Conservation (phyloP, 129 eudicot genomes). For the Flaveria sonorensis region DNA sequence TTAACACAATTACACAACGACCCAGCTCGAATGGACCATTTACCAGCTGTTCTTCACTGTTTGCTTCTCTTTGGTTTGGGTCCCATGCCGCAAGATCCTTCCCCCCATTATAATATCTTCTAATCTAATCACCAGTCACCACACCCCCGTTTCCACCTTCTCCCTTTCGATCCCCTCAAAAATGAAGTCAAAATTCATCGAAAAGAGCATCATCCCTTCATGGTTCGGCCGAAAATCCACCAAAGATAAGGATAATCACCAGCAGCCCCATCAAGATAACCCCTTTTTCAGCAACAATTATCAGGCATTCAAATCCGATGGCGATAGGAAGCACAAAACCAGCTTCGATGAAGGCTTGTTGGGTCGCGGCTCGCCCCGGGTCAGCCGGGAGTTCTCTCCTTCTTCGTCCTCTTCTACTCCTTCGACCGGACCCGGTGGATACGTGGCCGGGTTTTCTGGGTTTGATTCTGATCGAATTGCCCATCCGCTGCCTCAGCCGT, state of each 20-base stretch:
- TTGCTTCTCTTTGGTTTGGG: slow-evolving; percentile 5
- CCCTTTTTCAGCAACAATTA: slow-evolving; percentile 32
- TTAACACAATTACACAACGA: slow-evolving; percentile 11
- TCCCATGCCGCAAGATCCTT: not conserved
- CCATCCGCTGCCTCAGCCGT: slow-evolving; percentile 62
- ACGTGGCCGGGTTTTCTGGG: slow-evolving; percentile 23
- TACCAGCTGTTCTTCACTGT: slow-evolving; percentile 35
- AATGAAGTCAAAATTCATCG: slow-evolving; percentile 36
- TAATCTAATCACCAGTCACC: not conserved
- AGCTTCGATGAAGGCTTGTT: slow-evolving; percentile 51
- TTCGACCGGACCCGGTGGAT: not conserved
- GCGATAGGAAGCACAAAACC: slow-evolving; percentile 24
- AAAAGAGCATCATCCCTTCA: slow-evolving; percentile 58
- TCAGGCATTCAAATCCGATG: slow-evolving; percentile 23
- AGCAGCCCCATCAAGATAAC: slow-evolving; percentile 23
- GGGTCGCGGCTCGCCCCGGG: slow-evolving; percentile 42
- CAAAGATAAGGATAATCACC: slow-evolving; percentile 52
- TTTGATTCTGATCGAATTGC: slow-evolving; percentile 45
- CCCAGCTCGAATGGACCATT: slow-evolving; percentile 15
- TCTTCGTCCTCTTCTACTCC: slow-evolving; percentile 30
- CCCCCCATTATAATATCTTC: slow-evolving; percentile 27
- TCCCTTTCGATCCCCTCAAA: not conserved
- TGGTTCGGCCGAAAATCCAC: slow-evolving; percentile 80
- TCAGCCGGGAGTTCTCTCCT: slow-evolving; percentile 40
- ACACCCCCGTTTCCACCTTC: not conserved